Base-by-base conservation (phyloP, 1,284 basidiomycete species). In the Microbotryum scabiosae region DNA sequence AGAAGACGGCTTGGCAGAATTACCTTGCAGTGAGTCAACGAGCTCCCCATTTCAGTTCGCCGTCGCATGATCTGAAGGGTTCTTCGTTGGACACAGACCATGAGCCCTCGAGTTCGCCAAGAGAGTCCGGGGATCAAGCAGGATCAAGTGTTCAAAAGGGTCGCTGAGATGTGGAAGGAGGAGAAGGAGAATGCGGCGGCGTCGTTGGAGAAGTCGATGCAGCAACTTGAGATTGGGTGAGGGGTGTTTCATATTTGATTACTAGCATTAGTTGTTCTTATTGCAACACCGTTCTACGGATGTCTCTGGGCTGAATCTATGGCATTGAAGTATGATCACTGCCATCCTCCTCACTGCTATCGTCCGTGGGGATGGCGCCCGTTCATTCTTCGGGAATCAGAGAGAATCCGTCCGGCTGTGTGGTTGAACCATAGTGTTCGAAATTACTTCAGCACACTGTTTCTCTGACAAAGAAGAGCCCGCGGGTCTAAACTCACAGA, bases 1-100 rank as follows among this genome's bases (percentile, higher is more conserved):
- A 63, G 60, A 68, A 66, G 53, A 60, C 53, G 32, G 56, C n/a
- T 4, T 65, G 62, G 62, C 52, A 60, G 28, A 57, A 62, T 53
- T 67, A 60, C 36, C 45, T 67, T 44, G 59, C 57, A 28, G 61
- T 67, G 43, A n/a, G 56, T 55, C 18, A 5, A 21, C 12, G 5
- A 26, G n/a, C 55, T 18, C 30, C 28, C 25, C 25, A 18, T 36
- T 51, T 54, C 28, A n/a, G 7, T 25, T n/a, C 45, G 44, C 20
- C 3, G 21, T 36, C n/a, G 7, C 18, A 5, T 20, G 18, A 9
- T 8, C n/a, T 32, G 12, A 21, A 12, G 23, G 36, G 10, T 41
- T 12, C 14, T 41, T 4, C 36, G 16, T 12, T 9, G 30, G 23
- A 5, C 23, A 32, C 47, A 65, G 64, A 26, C 7, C 23, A 30